Conservation (phyloP, 2,329 filamentous ascomycete genomes). For the Metarhizium sp. region DNA sequence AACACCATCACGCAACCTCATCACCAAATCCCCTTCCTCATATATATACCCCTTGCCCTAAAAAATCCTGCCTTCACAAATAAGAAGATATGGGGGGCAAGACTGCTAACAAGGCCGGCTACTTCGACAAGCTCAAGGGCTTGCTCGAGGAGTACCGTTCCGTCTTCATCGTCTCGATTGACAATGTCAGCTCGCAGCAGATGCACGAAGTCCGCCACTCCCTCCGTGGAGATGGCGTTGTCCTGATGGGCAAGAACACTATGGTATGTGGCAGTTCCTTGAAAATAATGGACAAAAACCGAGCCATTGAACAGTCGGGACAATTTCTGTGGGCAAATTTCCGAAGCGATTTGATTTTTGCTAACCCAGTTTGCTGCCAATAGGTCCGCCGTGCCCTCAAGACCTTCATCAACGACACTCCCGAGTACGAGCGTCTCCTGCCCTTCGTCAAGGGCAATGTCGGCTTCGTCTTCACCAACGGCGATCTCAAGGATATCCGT, state of each 20-base stretch:
- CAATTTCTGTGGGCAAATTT: too few species aligned
- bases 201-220: slow-evolving; percentile 99
- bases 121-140: slow-evolving; percentile 99
- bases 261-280: slow-evolving; percentile 56
- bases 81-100: slow-evolving; percentile 99
- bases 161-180: slow-evolving; percentile 93
- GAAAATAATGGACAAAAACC: neutral
- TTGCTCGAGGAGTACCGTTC: slow-evolving; percentile 94
- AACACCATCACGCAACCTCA: slow-evolving; percentile 4
- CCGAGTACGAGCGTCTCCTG: slow-evolving; percentile 97
- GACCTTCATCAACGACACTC: slow-evolving; percentile 81
- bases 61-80: slow-evolving; percentile 94
- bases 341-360: neutral
- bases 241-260: slow-evolving; percentile 99
- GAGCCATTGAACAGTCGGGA: too few species aligned
- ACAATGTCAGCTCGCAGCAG: slow-evolving; percentile 99
- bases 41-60: slow-evolving; percentile 56
- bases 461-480: slow-evolving; percentile 99
- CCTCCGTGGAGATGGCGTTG: slow-evolving; percentile 84
- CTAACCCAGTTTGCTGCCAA: slow-evolving; percentile 9
- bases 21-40: slow-evolving; percentile 14
- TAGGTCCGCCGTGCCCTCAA: slow-evolving; percentile 94
- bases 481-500: slow-evolving; percentile 82
- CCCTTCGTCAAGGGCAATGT: slow-evolving; percentile 96
- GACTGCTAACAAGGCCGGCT: slow-evolving; percentile 82